Base-by-base conservation (phyloP, 768 basidiomycete species). In the Suillus variegatus region DNA sequence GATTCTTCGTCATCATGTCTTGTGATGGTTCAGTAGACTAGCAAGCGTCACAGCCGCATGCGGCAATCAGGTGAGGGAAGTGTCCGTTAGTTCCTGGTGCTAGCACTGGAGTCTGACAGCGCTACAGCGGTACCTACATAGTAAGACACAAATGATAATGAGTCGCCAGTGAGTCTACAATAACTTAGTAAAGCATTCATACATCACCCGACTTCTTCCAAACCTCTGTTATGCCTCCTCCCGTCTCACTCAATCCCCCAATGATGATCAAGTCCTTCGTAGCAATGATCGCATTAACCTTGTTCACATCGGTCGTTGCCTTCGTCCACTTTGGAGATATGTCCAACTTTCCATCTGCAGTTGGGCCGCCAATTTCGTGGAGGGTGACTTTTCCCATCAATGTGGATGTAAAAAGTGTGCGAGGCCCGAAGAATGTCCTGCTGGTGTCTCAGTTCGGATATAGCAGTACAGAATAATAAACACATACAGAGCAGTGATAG, bases 151-250 rank as follows among this genome's bases (percentile, higher is more conserved):
- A 3, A 49, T 13, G 13, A 22, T 22, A 49, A 22, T 13, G 4
- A 49, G 20, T n/a, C 4, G 13, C 5, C 12, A 22, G n/a, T 47
- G n/a, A 13, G 10, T 12, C n/a, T 7, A 16, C 14, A 10, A 22
- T 51, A 28, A 51, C 25, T 51, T 16, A 8, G 4, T 18, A 16
- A 52, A 32, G 18, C 10, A 32, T 2, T 52, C 51, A 52, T 18
- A 32, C 28, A 18, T 32, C 22, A 58, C 14, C 55, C 13, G 18
- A 38, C 54, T 70, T 62, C 55, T 71, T 74, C 88, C 87, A 90
- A 47, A 90, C 77, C 72, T 92, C 90, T 65, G 89, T 82, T 22
- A 84, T 67, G 13, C 92, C 92, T 69, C 81, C 86, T 6, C 84
- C 87, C 44, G 83, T 81, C 54, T 77, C 77, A 6, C 76, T 78